Percentiles rank a stretch among this genome's conserved stretches.
Conservation (phyloP, 2,329 filamentous ascomycete species). For the Hymenoscyphus albidus region DNA sequence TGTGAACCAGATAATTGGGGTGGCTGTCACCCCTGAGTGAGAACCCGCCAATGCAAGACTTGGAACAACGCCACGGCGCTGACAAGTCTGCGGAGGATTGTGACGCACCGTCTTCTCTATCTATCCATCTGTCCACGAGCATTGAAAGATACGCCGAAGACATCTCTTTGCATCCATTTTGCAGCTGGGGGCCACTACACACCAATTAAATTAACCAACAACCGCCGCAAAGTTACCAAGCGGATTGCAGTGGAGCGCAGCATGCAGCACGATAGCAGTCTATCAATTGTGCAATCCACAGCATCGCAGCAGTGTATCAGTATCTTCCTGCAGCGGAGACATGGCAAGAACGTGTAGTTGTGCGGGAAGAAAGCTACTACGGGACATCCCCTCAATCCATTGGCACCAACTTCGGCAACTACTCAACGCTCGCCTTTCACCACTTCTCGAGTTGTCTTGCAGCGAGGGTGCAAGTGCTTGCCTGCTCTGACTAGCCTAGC, state of each 20-base stretch:
- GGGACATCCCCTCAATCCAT: no score
- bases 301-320: conserved; percentile 22
- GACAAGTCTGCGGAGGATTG: conserved; percentile 5
- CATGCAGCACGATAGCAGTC: conserved; percentile 26
- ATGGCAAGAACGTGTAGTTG: conserved; percentile 16
- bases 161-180: conserved; percentile 1
- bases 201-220: background rate
- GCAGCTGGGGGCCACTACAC: background rate
- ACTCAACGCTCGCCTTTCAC: conserved; percentile 1
- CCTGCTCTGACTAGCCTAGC: background rate
- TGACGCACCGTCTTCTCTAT: background rate
- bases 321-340: conserved; percentile 18
- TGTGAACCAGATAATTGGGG: conserved; percentile 9
- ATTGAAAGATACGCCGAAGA: conserved; percentile 1
- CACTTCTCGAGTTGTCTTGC: background rate
- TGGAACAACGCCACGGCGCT: conserved; percentile 7
- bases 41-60: conserved; percentile 5
- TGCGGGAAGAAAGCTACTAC: background rate
- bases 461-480: background rate
- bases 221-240: conserved; percentile 17
- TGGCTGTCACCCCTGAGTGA: background rate
- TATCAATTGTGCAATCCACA: conserved; percentile 20
- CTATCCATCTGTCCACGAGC: background rate
- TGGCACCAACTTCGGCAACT: background rate
- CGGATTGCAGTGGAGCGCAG: conserved; percentile 22